phyloP scores from a whole-genome alignment of 352 stramenopile species.

The Phytophthora fragariae region DNA sequence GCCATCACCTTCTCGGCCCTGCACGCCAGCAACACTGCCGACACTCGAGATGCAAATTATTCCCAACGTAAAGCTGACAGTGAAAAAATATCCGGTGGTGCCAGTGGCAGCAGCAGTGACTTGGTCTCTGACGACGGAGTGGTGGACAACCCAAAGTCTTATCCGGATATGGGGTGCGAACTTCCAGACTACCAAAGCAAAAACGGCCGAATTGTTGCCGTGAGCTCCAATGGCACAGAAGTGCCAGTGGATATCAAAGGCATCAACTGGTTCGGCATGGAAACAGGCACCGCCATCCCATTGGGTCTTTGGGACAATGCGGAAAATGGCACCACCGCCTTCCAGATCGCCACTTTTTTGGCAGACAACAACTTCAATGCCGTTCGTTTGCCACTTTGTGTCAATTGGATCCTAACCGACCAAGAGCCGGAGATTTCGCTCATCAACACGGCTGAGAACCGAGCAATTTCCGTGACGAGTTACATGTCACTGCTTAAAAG shows the following conservation, averaged over 20 bases:
- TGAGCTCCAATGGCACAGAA: conserved; percentile 62
- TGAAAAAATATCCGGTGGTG: conserved; percentile 25
- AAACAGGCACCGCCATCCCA: conserved; percentile 69
- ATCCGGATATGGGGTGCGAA: conserved; percentile 67
- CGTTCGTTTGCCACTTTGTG: conserved; percentile 75
- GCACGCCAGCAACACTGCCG: conserved; percentile 25
- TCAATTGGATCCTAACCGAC: conserved; percentile 66
- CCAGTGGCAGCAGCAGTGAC: conserved; percentile 43
- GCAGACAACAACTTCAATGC: conserved; percentile 81
- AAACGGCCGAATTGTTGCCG: conserved; percentile 64
- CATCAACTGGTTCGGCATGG: conserved; percentile 84
- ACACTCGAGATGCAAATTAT: conserved; percentile 33
- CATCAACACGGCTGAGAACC: conserved; percentile 68
- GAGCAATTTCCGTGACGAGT: conserved; percentile 60
- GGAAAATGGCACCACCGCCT: conserved; percentile 77
- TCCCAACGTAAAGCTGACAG: conserved; percentile 35
- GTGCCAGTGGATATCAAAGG: conserved; percentile 66
- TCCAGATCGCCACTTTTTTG: conserved; percentile 78
- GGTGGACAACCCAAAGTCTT: conserved; percentile 79
- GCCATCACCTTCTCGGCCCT: conserved; percentile 43
- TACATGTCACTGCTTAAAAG: conserved; percentile 62
- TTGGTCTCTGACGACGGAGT: conserved; percentile 72
- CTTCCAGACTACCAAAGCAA: conserved; percentile 79
- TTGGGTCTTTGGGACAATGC: conserved; percentile 78
- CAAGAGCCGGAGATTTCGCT: conserved; percentile 50